Conservation (phyloP, 2,329 filamentous ascomycete genomes). For the Trichophyton verrucosum region DNA sequence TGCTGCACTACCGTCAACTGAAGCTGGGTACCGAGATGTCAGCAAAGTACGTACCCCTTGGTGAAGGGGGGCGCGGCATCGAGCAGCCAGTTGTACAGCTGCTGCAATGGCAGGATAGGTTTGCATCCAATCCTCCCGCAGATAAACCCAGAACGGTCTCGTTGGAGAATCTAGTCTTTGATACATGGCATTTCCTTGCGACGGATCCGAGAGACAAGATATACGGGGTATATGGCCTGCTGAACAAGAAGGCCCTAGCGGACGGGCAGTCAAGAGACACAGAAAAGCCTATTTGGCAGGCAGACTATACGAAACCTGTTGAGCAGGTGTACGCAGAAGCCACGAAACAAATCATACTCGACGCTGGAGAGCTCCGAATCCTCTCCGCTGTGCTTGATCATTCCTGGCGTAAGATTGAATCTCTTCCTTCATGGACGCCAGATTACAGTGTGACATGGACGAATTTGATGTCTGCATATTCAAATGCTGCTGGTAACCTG, state of each 20-base stretch:
- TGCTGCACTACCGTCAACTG: constrained; percentile 5
- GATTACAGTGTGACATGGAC: constrained; percentile 9
- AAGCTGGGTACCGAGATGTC: neutral
- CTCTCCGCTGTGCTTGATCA: constrained; percentile 9
- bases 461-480: constrained; percentile 7
- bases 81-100: constrained; percentile 4
- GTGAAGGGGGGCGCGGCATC: constrained; percentile 5
- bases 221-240: constrained; percentile 10
- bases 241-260: neutral
- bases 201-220: constrained; percentile 12
- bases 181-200: constrained; percentile 9
- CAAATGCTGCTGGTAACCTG: constrained; percentile 4
- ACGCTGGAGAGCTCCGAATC: constrained; percentile 6
- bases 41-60: constrained; percentile 4
- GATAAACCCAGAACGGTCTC: constrained; percentile 1
- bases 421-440: constrained; percentile 11
- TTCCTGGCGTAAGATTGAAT: constrained; percentile 7
- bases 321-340: constrained; percentile 11
- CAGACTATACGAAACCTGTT: constrained; percentile 9
- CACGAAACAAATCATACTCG: constrained; percentile 9
- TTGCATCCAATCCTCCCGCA: neutral
- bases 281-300: neutral
- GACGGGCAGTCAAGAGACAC: neutral
- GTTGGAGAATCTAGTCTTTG: constrained; percentile 10
- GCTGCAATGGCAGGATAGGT: constrained; percentile 8